Evolutionary conservation across 2,329 filamentous ascomycete genomes (phyloP), one percentile per base, ranked within the genome.

Genomic region (Coniochaeta ligniaria): DNA sequence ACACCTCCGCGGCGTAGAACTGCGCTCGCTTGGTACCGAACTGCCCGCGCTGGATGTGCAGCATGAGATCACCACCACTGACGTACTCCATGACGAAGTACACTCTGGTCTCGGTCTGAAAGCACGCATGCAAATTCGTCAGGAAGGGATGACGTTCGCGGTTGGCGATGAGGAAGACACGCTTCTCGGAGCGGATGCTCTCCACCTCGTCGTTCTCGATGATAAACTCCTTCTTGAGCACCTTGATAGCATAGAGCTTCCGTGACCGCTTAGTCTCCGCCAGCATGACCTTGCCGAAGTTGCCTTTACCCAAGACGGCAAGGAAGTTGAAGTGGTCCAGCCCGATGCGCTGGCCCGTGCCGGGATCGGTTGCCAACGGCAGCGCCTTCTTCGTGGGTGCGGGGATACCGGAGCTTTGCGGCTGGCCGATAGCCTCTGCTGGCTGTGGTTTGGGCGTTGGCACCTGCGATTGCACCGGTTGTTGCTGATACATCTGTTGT

Each of bases 41-140:
- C 71, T 96, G 91, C 20, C 94, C 94, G 62, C 95, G 87, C 75
- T 99, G 95, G 72, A 99, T 99, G 77, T 99, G 95, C 76, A 98
- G 81, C 95, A 99, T 99, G 72, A 99, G 77, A 82, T 99, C 95
- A 78, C 95, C 95, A 79, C 95, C 95, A 72, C 92, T 96, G 65
- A 99, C 92, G 73, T 99, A 99, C 78, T 99, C 95, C 94, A 98
- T 98, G 65, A 99, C 95, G 72, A 99, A 99, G 79, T 99, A 99
- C 24, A 99, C 93, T 68, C 95, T 83, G 7, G 95, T 99, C 75
- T 99, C 95, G 0, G 95, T 99, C 77, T 99, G 95, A 84, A 99
- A 99, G 78, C 95, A 99, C 59, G 95, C 95, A 72, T 99, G 95
- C 43, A 99, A 79, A 71, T 90, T 99, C 57, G 96, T 88, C 66